Evolutionary conservation across 139 green algal genomes (phyloP).

Genomic region (Dunaliella primolecta): DNA sequence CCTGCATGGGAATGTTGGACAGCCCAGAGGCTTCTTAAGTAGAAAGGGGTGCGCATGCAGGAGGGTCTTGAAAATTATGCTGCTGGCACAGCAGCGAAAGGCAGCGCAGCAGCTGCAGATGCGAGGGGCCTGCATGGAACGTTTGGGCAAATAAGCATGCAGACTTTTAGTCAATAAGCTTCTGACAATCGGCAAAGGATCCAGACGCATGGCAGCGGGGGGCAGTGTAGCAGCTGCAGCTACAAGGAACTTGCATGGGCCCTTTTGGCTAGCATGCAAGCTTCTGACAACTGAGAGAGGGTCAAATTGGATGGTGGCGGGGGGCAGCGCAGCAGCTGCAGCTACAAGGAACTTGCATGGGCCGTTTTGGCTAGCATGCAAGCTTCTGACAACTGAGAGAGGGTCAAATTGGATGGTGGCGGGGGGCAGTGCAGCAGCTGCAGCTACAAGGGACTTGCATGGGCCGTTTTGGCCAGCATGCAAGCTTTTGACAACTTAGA

Average conservation of each 20-base stretch:
- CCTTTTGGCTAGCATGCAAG: too few species aligned
- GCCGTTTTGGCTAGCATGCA: too few species aligned
- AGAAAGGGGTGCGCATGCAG: too few species aligned
- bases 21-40: too few species aligned
- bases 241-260: constrained; percentile 64
- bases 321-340: constrained; percentile 77
- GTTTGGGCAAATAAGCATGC: too few species aligned
- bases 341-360: constrained; percentile 62
- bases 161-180: too few species aligned
- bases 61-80: too few species aligned
- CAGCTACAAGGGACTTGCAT: constrained; percentile 68
- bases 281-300: too few species aligned
- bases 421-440: constrained; percentile 78
- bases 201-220: constrained; percentile 59
- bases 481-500: too few species aligned
- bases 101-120: constrained; percentile 71
- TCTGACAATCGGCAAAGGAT: too few species aligned
- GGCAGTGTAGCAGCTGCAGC: constrained; percentile 76
- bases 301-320: constrained; percentile 64
- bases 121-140: constrained; percentile 61
- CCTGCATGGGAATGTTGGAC: constrained; percentile 13
- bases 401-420: constrained; percentile 59
- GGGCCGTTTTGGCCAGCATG: too few species aligned
- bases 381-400: too few species aligned
- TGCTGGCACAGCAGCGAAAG: constrained; percentile 69